Evolutionary conservation across 1,284 basidiomycete genomes (phyloP).

Genomic region (Hortiboletus rubellus): DNA sequence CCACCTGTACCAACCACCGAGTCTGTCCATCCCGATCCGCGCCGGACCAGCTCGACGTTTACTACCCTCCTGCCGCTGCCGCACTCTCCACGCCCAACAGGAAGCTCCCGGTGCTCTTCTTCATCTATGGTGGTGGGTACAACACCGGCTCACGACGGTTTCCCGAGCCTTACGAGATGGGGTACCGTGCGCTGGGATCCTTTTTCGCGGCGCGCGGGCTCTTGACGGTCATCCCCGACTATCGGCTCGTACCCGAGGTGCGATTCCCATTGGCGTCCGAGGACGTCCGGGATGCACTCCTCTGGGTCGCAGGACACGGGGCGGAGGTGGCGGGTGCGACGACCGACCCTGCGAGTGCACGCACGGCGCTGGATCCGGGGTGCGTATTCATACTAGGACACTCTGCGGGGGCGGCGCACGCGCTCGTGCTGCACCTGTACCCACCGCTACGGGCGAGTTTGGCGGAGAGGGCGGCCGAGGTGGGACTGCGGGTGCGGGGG

Average conservation of each 20-base stretch:
- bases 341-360: conserved; percentile 22
- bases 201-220: conserved; percentile 62
- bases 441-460: conserved; percentile 28
- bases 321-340: conserved; percentile 24
- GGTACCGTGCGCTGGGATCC: conserved; percentile 54
- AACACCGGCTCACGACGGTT: conserved; percentile 47
- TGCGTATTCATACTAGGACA: conserved; percentile 54
- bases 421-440: conserved; percentile 46
- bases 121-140: conserved; percentile 65
- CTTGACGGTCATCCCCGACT: conserved; percentile 61
- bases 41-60: conserved; percentile 49
- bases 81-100: conserved; percentile 22
- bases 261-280: conserved; percentile 52
- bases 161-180: conserved; percentile 47
- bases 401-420: conserved; percentile 57
- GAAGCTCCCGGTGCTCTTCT: conserved; percentile 56
- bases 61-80: conserved; percentile 46
- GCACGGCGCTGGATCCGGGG: conserved; percentile 38
- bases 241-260: conserved; percentile 56
- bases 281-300: conserved; percentile 58
- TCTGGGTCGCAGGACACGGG: conserved; percentile 49
- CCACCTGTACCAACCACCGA: too few species aligned
- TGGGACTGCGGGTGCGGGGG: conserved; percentile 43
- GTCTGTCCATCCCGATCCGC: not conserved
- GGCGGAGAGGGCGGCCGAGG: conserved; percentile 25